Conservation (phyloP, 2,329 filamentous ascomycete genomes). For the Elsinoe batatas region DNA sequence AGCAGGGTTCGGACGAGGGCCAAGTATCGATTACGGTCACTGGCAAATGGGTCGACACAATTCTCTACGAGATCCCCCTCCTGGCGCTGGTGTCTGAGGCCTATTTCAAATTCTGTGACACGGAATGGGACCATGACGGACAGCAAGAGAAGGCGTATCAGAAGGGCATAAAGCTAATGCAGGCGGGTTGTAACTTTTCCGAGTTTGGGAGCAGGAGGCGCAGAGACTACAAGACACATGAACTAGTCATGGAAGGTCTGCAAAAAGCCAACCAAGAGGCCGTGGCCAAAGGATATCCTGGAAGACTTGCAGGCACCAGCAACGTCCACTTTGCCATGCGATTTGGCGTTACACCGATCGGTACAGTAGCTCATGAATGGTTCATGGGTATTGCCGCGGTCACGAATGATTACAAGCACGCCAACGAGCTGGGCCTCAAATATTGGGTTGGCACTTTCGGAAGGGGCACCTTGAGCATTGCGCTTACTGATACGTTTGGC, state of each 20-base stretch:
- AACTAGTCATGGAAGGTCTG: slow-evolving; percentile 81
- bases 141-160: slow-evolving; percentile 76
- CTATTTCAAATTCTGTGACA: slow-evolving; percentile 95
- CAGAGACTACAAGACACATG: slow-evolving; percentile 90
- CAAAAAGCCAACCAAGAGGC: slow-evolving; percentile 62
- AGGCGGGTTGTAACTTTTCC: slow-evolving; percentile 78
- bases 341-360: slow-evolving; percentile 72
- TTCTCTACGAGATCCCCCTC: slow-evolving; percentile 93
- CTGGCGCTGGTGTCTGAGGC: slow-evolving; percentile 87
- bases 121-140: slow-evolving; percentile 77
- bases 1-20: slow-evolving; percentile 55
- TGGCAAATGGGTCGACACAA: slow-evolving; percentile 87
- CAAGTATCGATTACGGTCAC: slow-evolving; percentile 67
- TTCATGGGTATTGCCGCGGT: slow-evolving; percentile 98
- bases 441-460: slow-evolving; percentile 93
- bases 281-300: slow-evolving; percentile 47
- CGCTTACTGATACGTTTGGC: slow-evolving; percentile 92
- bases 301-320: slow-evolving; percentile 77
- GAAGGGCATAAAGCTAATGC: slow-evolving; percentile 68
- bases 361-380: slow-evolving; percentile 95
- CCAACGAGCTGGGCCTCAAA: slow-evolving; percentile 72
- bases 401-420: slow-evolving; percentile 70
- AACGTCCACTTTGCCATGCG: slow-evolving; percentile 97
- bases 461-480: slow-evolving; percentile 71
- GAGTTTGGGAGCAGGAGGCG: slow-evolving; percentile 88